Evolutionary conservation across 208 protist genomes (phyloP), one percentile per base, ranked within the genome.

Genomic region (Strigomonas galati): DNA sequence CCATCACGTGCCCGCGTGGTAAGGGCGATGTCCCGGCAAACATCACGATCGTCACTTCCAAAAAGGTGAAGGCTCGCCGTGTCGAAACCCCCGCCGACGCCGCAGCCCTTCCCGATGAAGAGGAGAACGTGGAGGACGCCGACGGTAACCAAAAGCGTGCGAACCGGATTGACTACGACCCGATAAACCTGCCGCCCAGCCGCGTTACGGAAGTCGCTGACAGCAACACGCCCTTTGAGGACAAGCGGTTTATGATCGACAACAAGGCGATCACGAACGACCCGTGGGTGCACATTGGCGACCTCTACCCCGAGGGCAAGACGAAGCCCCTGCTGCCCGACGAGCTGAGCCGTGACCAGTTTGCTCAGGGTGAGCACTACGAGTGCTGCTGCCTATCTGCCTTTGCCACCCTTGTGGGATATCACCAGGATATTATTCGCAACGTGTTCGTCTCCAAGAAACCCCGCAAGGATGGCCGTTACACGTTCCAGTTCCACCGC

Each of bases 401-500:
- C 2, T 80, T 86, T 24, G 75, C 79, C 1, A 66, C 74, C 0
- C 71, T 91, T 17, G 49, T 81, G 23, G 78, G 78, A 19, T 44
- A 70, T 17, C 76, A 82, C 73, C 80, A 77, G 17, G 76, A 82
- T 15, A 69, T 80, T 37, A 83, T 91, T 27, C 67, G 58, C 23
- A 78, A 82, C 62, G 76, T 76, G 52, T 91, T 91, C 67, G 67
- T 87, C 9, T 74, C 72, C 26, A 82, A 82, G 72, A 82, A 75
- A 23, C 72, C 73, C 44, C 74, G 78, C 63, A 72, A 72, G 64
- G 75, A 80, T 53, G 84, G 84, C 48, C 71, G 74, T 60, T 87
- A 85, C 76, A 81, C 72, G n/a, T 81, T 91, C 53, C 80, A 81
- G 74, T 91, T 91, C 70, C 69, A 82, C 68, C 77, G 77, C 57